These are phyloP conservation scores for Luffa aegyptiaca DNA, from an alignment of 306 rosid species.

Conservation along the genomic window DNA sequence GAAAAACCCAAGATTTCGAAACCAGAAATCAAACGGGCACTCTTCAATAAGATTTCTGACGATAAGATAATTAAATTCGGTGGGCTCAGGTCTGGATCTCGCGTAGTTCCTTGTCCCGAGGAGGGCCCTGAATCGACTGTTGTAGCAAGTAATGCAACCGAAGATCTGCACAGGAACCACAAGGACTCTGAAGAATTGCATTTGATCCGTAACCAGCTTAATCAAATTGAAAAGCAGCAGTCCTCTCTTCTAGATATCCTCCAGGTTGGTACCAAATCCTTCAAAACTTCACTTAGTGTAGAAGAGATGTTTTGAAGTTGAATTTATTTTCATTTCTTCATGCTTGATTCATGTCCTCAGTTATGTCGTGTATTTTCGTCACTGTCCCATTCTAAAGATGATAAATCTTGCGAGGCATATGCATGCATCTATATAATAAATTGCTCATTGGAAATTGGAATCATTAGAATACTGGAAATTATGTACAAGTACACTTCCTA, in stretches of 20 bases:
- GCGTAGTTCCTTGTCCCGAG: constrained; percentile 72
- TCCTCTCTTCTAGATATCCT: constrained; percentile 72
- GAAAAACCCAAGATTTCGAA: constrained; percentile 37
- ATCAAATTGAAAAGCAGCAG: constrained; percentile 92
- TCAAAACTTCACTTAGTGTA: background rate
- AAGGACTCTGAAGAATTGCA: constrained; percentile 64
- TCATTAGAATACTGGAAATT: background rate
- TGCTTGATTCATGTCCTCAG: background rate
- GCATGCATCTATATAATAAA: background rate
- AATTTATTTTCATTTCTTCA: background rate
- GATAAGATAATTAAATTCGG: constrained; percentile 40
- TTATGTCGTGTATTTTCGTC: background rate
- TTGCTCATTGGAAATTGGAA: background rate
- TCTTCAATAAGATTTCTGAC: constrained; percentile 39
- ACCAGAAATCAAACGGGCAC: constrained; percentile 41
- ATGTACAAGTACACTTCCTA: background rate
- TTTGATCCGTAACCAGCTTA: constrained; percentile 69
- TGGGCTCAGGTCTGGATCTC: constrained; percentile 60
- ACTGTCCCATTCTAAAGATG: background rate
- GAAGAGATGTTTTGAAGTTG: background rate
- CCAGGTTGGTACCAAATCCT: constrained; percentile 51
- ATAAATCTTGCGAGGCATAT: background rate
- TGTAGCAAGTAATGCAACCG: constrained; percentile 27
- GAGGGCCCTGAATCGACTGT: constrained; percentile 39
- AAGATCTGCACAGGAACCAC: constrained; percentile 35